phyloP scores from a whole-genome alignment of 2,329 filamentous ascomycete species.

The Ophidiomyces ophidiicola region DNA sequence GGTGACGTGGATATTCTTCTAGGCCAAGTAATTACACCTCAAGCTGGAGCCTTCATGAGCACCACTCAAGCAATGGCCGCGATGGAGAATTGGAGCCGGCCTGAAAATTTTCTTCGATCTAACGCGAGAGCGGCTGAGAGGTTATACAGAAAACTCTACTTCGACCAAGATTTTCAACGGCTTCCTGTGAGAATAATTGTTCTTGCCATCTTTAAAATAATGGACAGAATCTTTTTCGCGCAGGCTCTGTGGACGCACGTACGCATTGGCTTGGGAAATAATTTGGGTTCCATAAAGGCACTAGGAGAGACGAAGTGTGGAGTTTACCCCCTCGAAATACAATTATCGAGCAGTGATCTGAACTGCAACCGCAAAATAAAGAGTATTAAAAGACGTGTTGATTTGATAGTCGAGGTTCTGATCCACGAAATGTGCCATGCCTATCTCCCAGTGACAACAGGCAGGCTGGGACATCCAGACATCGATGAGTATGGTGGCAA shows the following conservation, averaged over 20 bases:
- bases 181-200: not conserved
- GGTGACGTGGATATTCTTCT: too few species aligned
- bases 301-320: too few species aligned
- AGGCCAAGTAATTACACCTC: too few species aligned
- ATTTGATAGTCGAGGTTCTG: not conserved
- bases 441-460: not conserved
- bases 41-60: too few species aligned
- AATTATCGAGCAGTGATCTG: not conserved
- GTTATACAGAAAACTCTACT: not conserved
- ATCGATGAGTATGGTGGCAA: not conserved
- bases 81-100: too few species aligned
- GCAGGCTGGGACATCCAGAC: not conserved
- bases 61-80: too few species aligned
- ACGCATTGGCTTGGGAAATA: not conserved
- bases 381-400: not conserved
- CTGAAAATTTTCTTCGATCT: not conserved
- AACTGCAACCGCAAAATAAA: not conserved
- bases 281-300: too few species aligned
- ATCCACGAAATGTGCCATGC: slow-evolving; percentile 9
- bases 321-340: not conserved
- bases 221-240: not conserved
- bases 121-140: not conserved
- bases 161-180: not conserved
- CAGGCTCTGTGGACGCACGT: not conserved
- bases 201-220: not conserved